Evolutionary conservation across 768 basidiomycete species (phyloP).

Genomic region (Ramaria sp.): DNA sequence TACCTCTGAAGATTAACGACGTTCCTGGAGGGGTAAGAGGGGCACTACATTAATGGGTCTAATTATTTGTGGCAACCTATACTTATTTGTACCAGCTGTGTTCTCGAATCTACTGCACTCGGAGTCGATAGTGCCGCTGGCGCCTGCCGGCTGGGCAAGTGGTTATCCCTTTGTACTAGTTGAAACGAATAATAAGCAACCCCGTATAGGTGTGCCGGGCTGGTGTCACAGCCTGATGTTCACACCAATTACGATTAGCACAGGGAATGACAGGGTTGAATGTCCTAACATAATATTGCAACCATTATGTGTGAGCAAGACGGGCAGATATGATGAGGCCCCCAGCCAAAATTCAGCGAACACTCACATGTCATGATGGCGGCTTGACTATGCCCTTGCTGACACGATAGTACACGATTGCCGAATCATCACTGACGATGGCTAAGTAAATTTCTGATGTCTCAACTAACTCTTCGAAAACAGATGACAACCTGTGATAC

Average conservation of each 20-base stretch:
- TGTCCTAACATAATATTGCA: neutral
- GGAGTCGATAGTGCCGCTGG: too few species aligned
- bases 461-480: constrained; percentile 40
- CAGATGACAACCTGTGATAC: constrained; percentile 39
- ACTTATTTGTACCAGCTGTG: neutral
- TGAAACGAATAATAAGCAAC: too few species aligned
- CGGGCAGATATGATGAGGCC: too few species aligned
- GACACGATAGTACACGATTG: constrained; percentile 78
- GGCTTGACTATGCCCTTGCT: constrained; percentile 68
- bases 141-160: too few species aligned
- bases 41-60: neutral
- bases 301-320: too few species aligned
- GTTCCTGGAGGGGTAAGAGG: neutral
- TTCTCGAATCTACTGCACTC: too few species aligned
- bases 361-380: constrained; percentile 8
- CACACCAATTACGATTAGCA: too few species aligned
- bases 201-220: too few species aligned
- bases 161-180: too few species aligned
- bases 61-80: too few species aligned
- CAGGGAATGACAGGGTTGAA: neutral
- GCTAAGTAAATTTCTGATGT: constrained; percentile 52
- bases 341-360: neutral
- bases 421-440: constrained; percentile 67
- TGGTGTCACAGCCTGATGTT: too few species aligned
- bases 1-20: constrained; percentile 16